These are phyloP conservation scores for Bimuria novae-zelandiae DNA, from an alignment of 2,329 filamentous ascomycete genomes.

Conservation along the genomic window DNA sequence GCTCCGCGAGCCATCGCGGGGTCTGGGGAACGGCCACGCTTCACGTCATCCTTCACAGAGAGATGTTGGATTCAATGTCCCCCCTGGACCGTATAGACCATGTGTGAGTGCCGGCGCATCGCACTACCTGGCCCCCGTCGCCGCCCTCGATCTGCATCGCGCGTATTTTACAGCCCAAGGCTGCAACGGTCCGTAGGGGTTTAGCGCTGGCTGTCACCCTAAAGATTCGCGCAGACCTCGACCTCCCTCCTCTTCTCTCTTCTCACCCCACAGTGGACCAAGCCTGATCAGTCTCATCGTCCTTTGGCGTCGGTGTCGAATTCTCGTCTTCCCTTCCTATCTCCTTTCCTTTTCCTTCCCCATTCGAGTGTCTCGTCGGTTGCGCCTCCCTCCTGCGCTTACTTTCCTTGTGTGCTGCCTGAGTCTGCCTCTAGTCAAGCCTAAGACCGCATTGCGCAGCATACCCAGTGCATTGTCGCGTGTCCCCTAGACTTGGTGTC, in stretches of 20 bases:
- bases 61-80: not conserved
- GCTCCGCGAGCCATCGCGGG: not conserved
- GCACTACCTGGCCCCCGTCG: too few relatives aligned
- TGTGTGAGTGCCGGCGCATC: too few relatives aligned
- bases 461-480: conserved; percentile 9
- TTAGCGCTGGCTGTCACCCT: conserved; percentile 22
- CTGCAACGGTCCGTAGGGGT: conserved; percentile 21
- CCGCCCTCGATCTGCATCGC: not conserved
- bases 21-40: not conserved
- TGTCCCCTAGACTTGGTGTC: not conserved
- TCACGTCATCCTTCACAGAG: not conserved
- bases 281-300: conserved; percentile 36
- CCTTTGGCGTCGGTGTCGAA: conserved; percentile 43
- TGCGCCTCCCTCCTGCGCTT: conserved; percentile 20
- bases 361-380: conserved; percentile 29
- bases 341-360: conserved; percentile 46
- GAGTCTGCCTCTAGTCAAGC: not conserved
- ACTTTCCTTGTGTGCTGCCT: conserved; percentile 13
- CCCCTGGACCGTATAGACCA: too few relatives aligned
- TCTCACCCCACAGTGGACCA: conserved; percentile 43
- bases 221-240: conserved; percentile 34
- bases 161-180: conserved; percentile 3
- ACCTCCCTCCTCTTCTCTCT: conserved; percentile 29
- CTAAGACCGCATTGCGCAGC: conserved; percentile 14
- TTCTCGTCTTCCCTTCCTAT: conserved; percentile 40